Base-by-base conservation (phyloP, 331 rosid genomes). In the Arachis monticola region DNA sequence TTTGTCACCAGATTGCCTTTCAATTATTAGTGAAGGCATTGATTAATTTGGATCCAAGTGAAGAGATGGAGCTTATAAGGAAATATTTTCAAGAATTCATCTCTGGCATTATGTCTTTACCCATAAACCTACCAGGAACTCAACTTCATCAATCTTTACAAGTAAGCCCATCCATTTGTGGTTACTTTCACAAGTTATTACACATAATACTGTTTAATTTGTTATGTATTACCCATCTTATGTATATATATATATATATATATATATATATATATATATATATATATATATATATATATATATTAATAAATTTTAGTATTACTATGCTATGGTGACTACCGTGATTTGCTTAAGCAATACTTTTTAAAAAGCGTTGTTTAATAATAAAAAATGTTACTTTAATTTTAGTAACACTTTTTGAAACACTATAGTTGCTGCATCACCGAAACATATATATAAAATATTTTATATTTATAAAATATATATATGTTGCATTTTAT, bases 61-160 rank as follows among this genome's bases (percentile, higher is more conserved):
- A 86, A 78, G 93, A 92, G 56, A 91, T 94, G 97, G 92, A 94
- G 67, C 80, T 81, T 61, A 85, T 94, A 12, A 88, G 85, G 89
- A 86, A 88, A 74, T 85, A 87, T 72, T 94, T 94, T 77, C 96
- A 88, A 69, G 90, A 87, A 77, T 94, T 94, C 85, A 94, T 94
- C 27, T 91, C 97, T 9, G 97, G 99, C 80, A 92, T 94, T 58
- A 94, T 94, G 99, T 88, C 99, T 70, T 73, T 94, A 48, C 99
- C 99, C 14, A 87, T 94, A 48, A 92, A 88, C 71, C 64, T 94
- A 42, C 97, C 97, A 6, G 99, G 99, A 69, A 92, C 90, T 67
- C 86, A 78, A 77, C 95, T 94, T 60, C 78, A 88, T 83, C 86
- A 85, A 80, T 94, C 99, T 73, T 75, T 94, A 53, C 96, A 86